A percentile compares a stretch with the other conserved stretches of the same genome.
Conservation (phyloP, 305 asterid species). For the Solanum hybrid region DNA sequence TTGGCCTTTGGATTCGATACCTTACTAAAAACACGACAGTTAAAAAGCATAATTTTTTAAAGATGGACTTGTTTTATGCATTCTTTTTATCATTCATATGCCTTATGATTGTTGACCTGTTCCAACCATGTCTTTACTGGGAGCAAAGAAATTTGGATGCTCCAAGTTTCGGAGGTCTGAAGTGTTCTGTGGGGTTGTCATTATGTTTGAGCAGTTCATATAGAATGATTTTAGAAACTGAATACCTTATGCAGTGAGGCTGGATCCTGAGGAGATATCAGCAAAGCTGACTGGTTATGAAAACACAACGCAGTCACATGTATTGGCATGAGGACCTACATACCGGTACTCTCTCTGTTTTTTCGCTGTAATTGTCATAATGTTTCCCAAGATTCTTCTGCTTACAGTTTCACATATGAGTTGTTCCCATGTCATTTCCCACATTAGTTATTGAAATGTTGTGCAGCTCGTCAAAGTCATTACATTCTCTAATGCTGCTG, state of each 20-base stretch:
- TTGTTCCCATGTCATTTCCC: neutral
- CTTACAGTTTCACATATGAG: constrained; percentile 6
- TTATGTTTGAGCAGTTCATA: neutral
- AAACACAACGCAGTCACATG: constrained; percentile 77
- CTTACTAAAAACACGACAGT: neutral
- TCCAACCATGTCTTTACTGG: neutral
- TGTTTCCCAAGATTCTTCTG: neutral
- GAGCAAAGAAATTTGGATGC: neutral
- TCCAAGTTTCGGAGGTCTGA: neutral
- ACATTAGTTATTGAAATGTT: neutral
- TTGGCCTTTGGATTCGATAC: neutral
- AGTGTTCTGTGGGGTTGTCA: neutral
- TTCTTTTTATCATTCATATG: neutral
- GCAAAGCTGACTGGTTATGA: constrained; percentile 62
- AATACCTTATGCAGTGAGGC: constrained; percentile 57
- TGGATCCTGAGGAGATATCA: constrained; percentile 80
- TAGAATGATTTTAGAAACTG: neutral
- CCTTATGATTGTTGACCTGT: neutral
- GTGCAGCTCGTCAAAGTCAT: neutral
- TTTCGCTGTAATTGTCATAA: neutral
- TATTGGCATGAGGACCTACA: constrained; percentile 82
- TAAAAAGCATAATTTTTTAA: neutral
- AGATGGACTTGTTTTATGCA: neutral
- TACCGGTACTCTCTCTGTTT: constrained; percentile 44
- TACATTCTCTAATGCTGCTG: neutral